Evolutionary conservation across 2,329 filamentous ascomycete species (phyloP), one percentile per base, ranked within the genome.

Genomic region (Phialocephala subalpina): DNA sequence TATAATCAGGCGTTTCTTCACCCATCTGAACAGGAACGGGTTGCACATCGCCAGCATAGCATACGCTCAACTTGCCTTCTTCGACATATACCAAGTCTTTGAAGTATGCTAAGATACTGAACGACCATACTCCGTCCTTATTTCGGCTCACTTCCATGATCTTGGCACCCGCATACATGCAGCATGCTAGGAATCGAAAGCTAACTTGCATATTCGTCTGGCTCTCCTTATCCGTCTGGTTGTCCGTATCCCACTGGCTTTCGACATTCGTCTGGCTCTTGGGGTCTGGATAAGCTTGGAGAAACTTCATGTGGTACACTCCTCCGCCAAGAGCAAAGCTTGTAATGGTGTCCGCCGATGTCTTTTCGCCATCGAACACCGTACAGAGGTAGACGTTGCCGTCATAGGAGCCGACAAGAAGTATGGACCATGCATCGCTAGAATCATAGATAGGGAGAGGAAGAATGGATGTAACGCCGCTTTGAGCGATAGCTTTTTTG

Each of bases 381-480:
- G 83, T 77, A 58, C 92, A 84, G 1, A 97, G 82, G 14, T 95
- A 87, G 20, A 98, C 82, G 67, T 85, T 83, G 73, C 98, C 94
- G 73, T 98, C 96, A 75, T 98, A 99, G 75, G 93, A 97, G 3
- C 96, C 96, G 0, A 94, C 97, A 2, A 97, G 74, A 2, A 97
- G 78, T 4, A 96, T 74, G 12, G n/a, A 35, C 1, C 83, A 82
- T 2, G 81, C 80, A 9, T 84, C 80, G 9, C 76, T 70, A 5
- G 75, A 49, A 0, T 75, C 71, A 27, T n/a, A 25, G 12, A 58
- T 1, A 0, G 83, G 75, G 2, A 97, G 80, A 0, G 94, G 92
- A 2, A 97, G 78, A 62, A 98, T 96, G 1, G 93, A 88, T 0
- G 94, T 97, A 0, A 98, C 92, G 12, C 96, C 95, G 1, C 94